Evolutionary conservation across 352 stramenopile species (phyloP), one percentile per base, ranked within the genome.

Genomic region (Phytophthora sansomeana): DNA sequence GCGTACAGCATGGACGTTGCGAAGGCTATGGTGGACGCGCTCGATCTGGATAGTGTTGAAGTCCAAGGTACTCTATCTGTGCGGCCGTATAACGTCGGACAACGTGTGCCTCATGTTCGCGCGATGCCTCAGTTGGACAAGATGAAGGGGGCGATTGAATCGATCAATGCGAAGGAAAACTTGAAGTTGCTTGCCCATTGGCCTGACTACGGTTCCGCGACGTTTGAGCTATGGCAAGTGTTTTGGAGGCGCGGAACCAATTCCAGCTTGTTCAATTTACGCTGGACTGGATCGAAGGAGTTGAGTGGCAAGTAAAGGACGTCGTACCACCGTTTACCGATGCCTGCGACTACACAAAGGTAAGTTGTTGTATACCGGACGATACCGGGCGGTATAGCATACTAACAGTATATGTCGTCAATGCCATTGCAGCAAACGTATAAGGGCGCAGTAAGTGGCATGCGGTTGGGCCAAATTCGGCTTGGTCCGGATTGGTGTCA

Each of bases 301-400:
- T 48, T 36, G 33, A 47, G 13, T 58, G 50, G 50, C 50, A 58
- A 5, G n/a, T 58, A 10, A 35, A 24, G 6, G 36, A 58, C n/a
- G 36, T 47, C 11, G 4, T 43, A 10, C 9, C 8, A 6, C 36
- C 50, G 11, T 58, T 58, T 33, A 47, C 32, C 13, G 50, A 58
- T 16, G 5, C 10, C 5, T 39, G 50, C 50, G 36, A 36, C 21
- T 36, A 28, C 26, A 58, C 33, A 46, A 58, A 47, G 35, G 36
- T 47, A 46, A 32, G n/a, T 44, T 13, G 14, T 44, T 36, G 32
- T 7, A 36, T 36, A 36, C 32, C 4, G 4, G 13, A 36, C 3
- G 8, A 24, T 13, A 44, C 38, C 24, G 8, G 24, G 24, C 38
- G 13, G 7, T 36, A 10, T 9, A 24, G 8, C 19, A 13, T 26